Percentiles rank a stretch among this genome's conserved stretches.
phyloP scores from a whole-genome alignment of 2,329 filamentous ascomycete genomes.

The Harringtonia lauricola region DNA sequence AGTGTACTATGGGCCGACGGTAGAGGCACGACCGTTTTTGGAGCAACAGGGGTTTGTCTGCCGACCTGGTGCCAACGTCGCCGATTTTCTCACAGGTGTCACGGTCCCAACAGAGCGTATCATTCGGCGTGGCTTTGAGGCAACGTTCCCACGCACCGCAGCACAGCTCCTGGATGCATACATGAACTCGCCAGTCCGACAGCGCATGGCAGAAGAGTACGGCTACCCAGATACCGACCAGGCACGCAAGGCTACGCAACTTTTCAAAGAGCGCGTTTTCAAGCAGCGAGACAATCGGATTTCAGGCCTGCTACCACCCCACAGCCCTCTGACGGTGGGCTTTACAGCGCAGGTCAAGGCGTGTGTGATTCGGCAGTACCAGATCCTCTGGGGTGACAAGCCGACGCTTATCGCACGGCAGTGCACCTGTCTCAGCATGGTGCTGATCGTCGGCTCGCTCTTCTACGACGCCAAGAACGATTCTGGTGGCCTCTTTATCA shows the following conservation, averaged over 20 bases:
- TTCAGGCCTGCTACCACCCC: slow-evolving; percentile 47
- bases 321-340: slow-evolving; percentile 38
- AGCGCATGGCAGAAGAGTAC: slow-evolving; percentile 43
- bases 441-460: slow-evolving; percentile 64
- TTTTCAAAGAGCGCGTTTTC: slow-evolving; percentile 33
- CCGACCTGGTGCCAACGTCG: slow-evolving; percentile 49
- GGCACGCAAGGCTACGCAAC: slow-evolving; percentile 35
- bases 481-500: slow-evolving; percentile 52
- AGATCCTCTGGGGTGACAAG: slow-evolving; percentile 66
- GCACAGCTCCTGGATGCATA: slow-evolving; percentile 48
- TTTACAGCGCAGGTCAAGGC: slow-evolving; percentile 60
- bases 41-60: slow-evolving; percentile 55
- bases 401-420: slow-evolving; percentile 67
- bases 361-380: slow-evolving; percentile 63
- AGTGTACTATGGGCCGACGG: slow-evolving; percentile 52
- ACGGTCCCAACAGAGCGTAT: slow-evolving; percentile 63
- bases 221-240: slow-evolving; percentile 40
- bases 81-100: slow-evolving; percentile 69
- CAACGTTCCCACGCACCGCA: slow-evolving; percentile 47
- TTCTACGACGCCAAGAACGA: slow-evolving; percentile 58
- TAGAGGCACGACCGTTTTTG: slow-evolving; percentile 55
- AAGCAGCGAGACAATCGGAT: slow-evolving; percentile 45
- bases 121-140: slow-evolving; percentile 56
- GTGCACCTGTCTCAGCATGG: slow-evolving; percentile 65
- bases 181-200: slow-evolving; percentile 42